Evolutionary conservation across 1,284 basidiomycete species (phyloP).

Genomic region (Porphyrellus sp.): DNA sequence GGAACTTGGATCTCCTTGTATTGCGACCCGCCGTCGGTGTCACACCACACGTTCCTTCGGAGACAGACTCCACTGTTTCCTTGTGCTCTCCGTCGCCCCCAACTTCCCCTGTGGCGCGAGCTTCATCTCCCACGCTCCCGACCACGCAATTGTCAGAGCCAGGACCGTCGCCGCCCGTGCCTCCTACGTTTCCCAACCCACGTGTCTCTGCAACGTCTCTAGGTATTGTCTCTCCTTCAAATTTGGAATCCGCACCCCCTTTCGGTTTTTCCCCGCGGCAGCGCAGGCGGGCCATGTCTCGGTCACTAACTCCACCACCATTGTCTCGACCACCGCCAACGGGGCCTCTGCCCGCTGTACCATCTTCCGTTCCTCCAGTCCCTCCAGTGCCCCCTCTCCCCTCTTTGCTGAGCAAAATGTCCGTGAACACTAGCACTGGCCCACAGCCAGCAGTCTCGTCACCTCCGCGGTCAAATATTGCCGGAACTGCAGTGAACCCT

Average conservation of each 20-base stretch:
- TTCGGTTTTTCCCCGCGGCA: slow-evolving; percentile 14
- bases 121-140: slow-evolving; percentile 12
- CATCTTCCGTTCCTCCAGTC: slow-evolving; percentile 25
- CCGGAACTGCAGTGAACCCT: slow-evolving; percentile 9
- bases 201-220: slow-evolving; percentile 1
- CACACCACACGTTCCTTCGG: slow-evolving; percentile 27
- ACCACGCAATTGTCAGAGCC: background rate
- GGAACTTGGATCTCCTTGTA: background rate
- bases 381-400: slow-evolving; percentile 31
- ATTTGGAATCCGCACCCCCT: slow-evolving; percentile 7
- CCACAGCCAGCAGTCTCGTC: slow-evolving; percentile 3
- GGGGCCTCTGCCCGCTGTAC: slow-evolving; percentile 32
- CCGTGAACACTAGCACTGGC: slow-evolving; percentile 9
- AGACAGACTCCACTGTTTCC: slow-evolving; percentile 20
- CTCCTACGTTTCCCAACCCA: slow-evolving; percentile 7
- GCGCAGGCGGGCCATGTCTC: slow-evolving; percentile 25
- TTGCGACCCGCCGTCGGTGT: slow-evolving; percentile 27
- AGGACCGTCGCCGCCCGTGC: background rate
- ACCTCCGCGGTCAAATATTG: slow-evolving; percentile 6
- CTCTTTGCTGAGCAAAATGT: slow-evolving; percentile 15
- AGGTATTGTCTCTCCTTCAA: slow-evolving; percentile 3
- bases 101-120: slow-evolving; percentile 10
- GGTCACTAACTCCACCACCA: slow-evolving; percentile 28
- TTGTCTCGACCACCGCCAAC: slow-evolving; percentile 28
- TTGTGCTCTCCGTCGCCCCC: slow-evolving; percentile 14